phyloP scores from a whole-genome alignment of 495 filamentous ascomycete species.

The Penicillium malachiteum region DNA sequence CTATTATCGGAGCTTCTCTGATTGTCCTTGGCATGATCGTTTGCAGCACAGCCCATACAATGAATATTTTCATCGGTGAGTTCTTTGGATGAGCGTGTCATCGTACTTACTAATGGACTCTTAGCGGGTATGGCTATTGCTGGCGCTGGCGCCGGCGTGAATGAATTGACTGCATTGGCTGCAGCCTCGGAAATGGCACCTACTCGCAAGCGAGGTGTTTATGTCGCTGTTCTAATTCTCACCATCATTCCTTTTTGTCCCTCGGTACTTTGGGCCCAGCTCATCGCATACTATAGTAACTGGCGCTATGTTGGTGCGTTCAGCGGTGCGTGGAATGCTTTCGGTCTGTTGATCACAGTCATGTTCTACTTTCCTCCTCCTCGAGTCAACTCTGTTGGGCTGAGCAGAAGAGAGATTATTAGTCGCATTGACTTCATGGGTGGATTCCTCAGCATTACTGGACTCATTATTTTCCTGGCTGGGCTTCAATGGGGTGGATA shows the following conservation, averaged over 20 bases:
- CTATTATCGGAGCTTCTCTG: slow-evolving; percentile 56
- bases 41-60: slow-evolving; percentile 59
- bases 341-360: slow-evolving; percentile 60
- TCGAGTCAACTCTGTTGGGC: slow-evolving; percentile 51
- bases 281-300: slow-evolving; percentile 56
- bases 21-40: slow-evolving; percentile 68
- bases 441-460: slow-evolving; percentile 63
- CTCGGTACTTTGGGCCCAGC: slow-evolving; percentile 66
- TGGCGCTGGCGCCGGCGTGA: slow-evolving; percentile 62
- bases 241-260: slow-evolving; percentile 69
- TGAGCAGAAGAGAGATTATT: slow-evolving; percentile 51
- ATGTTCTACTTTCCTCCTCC: slow-evolving; percentile 68
- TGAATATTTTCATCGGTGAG: slow-evolving; percentile 70
- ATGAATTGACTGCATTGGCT: slow-evolving; percentile 67
- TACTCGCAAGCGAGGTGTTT: slow-evolving; percentile 63
- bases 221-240: slow-evolving; percentile 65
- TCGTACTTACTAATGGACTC: slow-evolving; percentile 29
- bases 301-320: slow-evolving; percentile 69
- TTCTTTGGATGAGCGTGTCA: slow-evolving; percentile 1
- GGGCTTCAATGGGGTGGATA: slow-evolving; percentile 70
- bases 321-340: slow-evolving; percentile 57
- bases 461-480: slow-evolving; percentile 64
- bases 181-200: slow-evolving; percentile 70
- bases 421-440: slow-evolving; percentile 64
- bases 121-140: slow-evolving; percentile 61